phyloP scores from a whole-genome alignment of 805 yeast genomes.

The Candida vartiovaarae region DNA sequence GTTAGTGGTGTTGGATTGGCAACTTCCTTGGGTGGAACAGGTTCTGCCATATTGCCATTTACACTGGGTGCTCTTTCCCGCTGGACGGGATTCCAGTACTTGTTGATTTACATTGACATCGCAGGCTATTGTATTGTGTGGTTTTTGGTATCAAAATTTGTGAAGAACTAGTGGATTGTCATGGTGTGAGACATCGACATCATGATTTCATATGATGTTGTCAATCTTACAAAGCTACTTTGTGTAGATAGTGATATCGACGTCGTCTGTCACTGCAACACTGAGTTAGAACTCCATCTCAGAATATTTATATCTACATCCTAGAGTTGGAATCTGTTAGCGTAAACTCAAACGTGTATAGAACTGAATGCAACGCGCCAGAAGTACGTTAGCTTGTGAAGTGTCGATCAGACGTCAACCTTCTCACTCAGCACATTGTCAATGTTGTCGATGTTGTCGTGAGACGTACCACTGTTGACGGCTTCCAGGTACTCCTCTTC shows the following conservation, averaged over 20 bases:
- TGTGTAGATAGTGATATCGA: no score
- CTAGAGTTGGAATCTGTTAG: no score
- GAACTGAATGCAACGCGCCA: no score
- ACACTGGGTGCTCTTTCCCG: constrained; percentile 40
- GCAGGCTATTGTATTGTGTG: constrained; percentile 8
- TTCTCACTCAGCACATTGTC: constrained; percentile 1
- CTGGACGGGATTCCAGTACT: constrained; percentile 6
- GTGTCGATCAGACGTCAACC: background rate
- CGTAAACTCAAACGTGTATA: no score
- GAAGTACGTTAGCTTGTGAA: no score
- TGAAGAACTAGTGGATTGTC: no score
- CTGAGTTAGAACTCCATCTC: no score
- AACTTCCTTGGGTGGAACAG: constrained; percentile 77
- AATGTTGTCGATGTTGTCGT: background rate
- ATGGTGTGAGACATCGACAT: no score
- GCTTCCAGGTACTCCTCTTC: constrained; percentile 30
- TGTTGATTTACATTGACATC: constrained; percentile 6
- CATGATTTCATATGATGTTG: no score
- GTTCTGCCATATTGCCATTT: constrained; percentile 72
- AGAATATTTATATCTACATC: no score
- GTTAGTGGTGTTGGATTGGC: constrained; percentile 67
- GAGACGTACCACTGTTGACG: background rate
- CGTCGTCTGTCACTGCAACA: no score
- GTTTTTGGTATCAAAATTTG: constrained; percentile 1
- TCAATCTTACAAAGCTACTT: no score